Conservation (phyloP, 345 rosid species). For the Combretum micranthum region DNA sequence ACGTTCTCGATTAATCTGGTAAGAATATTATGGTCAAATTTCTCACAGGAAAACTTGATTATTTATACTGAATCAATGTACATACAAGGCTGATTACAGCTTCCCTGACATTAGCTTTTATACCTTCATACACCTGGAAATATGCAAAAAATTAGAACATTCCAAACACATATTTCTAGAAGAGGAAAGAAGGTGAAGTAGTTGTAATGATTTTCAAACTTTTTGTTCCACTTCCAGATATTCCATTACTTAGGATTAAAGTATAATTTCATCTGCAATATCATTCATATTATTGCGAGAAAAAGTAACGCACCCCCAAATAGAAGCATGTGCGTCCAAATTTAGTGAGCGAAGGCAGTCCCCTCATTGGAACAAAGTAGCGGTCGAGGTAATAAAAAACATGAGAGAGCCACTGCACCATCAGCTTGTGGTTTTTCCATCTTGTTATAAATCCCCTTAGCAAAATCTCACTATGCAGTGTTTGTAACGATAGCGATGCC, state of each 20-base stretch:
- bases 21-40: background rate
- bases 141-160: background rate
- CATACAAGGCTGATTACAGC: constrained; percentile 29
- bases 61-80: background rate
- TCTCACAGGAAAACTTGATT: background rate
- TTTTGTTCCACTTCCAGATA: no score
- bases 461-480: constrained; percentile 40
- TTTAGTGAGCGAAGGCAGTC: constrained; percentile 34
- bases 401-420: constrained; percentile 49
- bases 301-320: constrained; percentile 6
- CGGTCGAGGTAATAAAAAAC: constrained; percentile 50
- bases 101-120: constrained; percentile 24
- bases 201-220: background rate
- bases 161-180: background rate
- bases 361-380: constrained; percentile 27
- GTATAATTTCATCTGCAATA: background rate
- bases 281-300: background rate
- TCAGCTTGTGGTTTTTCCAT: constrained; percentile 44
- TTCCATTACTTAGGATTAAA: background rate
- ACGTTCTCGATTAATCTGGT: constrained; percentile 37
- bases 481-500: constrained; percentile 38
- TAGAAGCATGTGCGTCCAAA: constrained; percentile 33
- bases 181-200: background rate
- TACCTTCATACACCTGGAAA: constrained; percentile 26
- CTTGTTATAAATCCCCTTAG: constrained; percentile 43